Evolutionary conservation across 495 filamentous ascomycete species (phyloP).

Genomic region (Penicillium ucsense): DNA sequence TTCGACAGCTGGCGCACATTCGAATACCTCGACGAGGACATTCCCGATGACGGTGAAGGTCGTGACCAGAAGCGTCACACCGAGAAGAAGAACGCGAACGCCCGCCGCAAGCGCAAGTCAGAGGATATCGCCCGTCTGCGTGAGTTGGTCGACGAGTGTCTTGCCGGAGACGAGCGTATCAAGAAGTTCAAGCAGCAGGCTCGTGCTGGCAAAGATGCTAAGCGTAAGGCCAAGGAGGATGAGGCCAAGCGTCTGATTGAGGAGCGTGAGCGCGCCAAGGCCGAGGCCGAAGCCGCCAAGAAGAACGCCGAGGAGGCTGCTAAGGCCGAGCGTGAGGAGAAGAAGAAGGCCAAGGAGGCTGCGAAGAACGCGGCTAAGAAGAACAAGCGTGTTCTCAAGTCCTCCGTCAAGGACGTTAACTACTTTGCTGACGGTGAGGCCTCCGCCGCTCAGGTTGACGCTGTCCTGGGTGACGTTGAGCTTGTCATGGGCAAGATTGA

Average conservation of each 20-base stretch:
- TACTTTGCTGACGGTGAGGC: constrained; percentile 65
- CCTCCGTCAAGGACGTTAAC: constrained; percentile 89
- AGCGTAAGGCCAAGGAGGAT: constrained; percentile 80
- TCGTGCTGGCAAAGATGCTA: constrained; percentile 88
- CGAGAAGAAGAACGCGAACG: constrained; percentile 96
- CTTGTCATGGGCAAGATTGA: constrained; percentile 83
- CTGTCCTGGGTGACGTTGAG: constrained; percentile 78
- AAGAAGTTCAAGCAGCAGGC: constrained; percentile 91
- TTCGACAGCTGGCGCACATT: constrained; percentile 97
- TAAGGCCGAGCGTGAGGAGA: constrained; percentile 68
- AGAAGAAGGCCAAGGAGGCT: constrained; percentile 96
- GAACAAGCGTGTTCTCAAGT: constrained; percentile 93
- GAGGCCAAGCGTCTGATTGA: constrained; percentile 77
- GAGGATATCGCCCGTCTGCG: constrained; percentile 89
- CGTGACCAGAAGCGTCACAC: constrained; percentile 97
- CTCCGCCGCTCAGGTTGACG: constrained; percentile 63
- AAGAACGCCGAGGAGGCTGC: constrained; percentile 80
- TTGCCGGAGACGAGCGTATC: constrained; percentile 82
- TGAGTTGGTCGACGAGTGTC: constrained; percentile 76
- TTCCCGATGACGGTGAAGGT: constrained; percentile 97
- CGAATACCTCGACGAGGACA: constrained; percentile 97
- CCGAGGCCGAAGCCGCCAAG: constrained; percentile 63
- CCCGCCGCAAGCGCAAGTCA: constrained; percentile 96
- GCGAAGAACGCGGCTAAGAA: constrained; percentile 98
- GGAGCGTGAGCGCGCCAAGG: constrained; percentile 65